A percentile compares a stretch with the other conserved stretches of the same genome.
Conservation (phyloP, 257 asterid genomes). For the Solanum chiquidenum region DNA sequence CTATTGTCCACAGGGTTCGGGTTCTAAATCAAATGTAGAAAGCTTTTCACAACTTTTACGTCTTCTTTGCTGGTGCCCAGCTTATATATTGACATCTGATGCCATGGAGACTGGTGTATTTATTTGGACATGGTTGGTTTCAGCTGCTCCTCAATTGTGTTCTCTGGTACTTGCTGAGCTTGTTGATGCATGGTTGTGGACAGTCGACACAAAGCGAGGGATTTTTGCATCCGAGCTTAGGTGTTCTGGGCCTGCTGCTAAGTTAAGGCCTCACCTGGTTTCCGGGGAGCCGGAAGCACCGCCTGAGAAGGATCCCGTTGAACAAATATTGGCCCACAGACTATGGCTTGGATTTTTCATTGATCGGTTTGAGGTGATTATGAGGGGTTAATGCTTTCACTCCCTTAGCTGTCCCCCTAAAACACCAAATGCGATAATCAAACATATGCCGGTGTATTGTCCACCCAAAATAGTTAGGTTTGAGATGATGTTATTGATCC, state of each 20-base stretch:
- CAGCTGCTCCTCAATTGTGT: conserved; percentile 98
- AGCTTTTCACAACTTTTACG: conserved; percentile 97
- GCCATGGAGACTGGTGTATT: conserved; percentile 97
- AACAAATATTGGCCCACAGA: conserved; percentile 89
- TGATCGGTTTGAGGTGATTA: conserved; percentile 87
- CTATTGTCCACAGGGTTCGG: conserved; percentile 55
- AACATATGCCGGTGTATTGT: neutral
- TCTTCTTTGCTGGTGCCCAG: conserved; percentile 99
- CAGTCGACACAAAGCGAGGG: conserved; percentile 94
- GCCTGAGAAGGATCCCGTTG: conserved; percentile 85
- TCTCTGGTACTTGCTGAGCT: conserved; percentile 95
- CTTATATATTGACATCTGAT: conserved; percentile 83
- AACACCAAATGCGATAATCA: neutral
- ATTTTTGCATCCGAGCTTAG: conserved; percentile 81
- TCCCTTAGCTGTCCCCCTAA: neutral
- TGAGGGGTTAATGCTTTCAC: neutral
- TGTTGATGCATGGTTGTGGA: conserved; percentile 99
- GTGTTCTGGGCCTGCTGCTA: conserved; percentile 89
- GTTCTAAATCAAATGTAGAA: conserved; percentile 51
- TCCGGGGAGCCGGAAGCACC: conserved; percentile 83
- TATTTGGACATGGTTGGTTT: conserved; percentile 97
- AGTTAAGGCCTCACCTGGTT: conserved; percentile 93
- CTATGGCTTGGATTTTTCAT: conserved; percentile 96
- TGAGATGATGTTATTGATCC: neutral
- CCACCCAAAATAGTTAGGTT: neutral